phyloP scores from a whole-genome alignment of 176 grass and related monocot species.

The Carex cristatella region DNA sequence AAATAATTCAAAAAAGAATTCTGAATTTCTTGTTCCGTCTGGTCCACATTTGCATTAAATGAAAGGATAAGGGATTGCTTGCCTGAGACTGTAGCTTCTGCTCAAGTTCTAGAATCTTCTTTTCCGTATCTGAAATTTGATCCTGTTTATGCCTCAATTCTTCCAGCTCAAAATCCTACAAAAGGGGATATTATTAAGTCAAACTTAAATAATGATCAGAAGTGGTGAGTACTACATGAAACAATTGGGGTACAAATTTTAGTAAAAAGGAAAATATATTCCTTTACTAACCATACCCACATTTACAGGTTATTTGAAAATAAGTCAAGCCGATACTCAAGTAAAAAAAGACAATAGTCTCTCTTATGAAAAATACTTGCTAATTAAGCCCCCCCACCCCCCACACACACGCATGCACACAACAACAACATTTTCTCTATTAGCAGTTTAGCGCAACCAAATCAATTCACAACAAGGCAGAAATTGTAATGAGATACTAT shows the following conservation, averaged over 20 bases:
- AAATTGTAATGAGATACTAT: too few species aligned
- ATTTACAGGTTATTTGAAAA: neutral
- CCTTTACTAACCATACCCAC: neutral
- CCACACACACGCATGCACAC: too few species aligned
- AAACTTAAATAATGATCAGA: conserved; percentile 1
- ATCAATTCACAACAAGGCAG: too few species aligned
- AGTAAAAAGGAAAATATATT: neutral
- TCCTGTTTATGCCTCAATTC: conserved; percentile 54
- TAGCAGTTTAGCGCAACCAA: too few species aligned
- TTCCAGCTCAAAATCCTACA: conserved; percentile 34
- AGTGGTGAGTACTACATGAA: neutral
- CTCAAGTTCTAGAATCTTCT: conserved; percentile 72
- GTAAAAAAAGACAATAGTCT: neutral
- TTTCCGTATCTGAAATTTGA: conserved; percentile 56
- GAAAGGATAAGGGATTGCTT: conserved; percentile 20
- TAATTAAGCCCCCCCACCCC: neutral
- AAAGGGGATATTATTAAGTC: neutral
- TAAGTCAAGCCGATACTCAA: neutral
- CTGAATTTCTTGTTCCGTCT: conserved; percentile 3
- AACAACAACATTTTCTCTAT: too few species aligned
- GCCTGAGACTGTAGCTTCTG: conserved; percentile 46
- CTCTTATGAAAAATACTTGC: neutral
- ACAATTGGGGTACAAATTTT: neutral
- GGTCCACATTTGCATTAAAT: conserved; percentile 33
- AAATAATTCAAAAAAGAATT: conserved; percentile 5